Evolutionary conservation across 1,284 basidiomycete species (phyloP).

Genomic region (Trametes pubescens): DNA sequence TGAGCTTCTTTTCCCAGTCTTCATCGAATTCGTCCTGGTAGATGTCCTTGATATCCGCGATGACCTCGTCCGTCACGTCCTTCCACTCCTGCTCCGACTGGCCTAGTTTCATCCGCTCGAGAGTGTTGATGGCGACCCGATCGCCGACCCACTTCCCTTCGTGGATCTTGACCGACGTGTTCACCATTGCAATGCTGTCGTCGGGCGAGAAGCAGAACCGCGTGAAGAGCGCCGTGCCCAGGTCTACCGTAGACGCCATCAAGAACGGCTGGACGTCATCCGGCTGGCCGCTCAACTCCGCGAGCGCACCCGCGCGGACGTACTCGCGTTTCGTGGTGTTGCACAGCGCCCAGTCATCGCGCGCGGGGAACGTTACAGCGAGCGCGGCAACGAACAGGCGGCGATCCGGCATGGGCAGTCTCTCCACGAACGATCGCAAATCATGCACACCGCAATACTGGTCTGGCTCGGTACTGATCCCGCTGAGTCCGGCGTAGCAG

Average conservation of each 20-base stretch:
- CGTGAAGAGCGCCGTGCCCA: conserved; percentile 13
- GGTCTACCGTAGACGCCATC: conserved; percentile 1
- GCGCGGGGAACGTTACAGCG: conserved; percentile 7
- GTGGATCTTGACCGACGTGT: not conserved
- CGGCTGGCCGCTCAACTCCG: conserved; percentile 8
- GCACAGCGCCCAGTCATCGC: conserved; percentile 19
- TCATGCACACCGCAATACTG: not conserved
- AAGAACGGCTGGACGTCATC: conserved; percentile 23
- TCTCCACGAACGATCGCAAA: not conserved
- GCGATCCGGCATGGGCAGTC: not conserved
- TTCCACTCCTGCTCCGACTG: conserved; percentile 4
- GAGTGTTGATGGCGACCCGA: conserved; percentile 15
- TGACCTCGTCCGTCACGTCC: conserved; percentile 18
- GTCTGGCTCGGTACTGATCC: not conserved
- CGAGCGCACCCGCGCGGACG: conserved; percentile 16
- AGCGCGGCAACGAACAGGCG: not conserved
- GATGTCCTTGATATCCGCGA: conserved; percentile 1
- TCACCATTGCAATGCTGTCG: too few species aligned
- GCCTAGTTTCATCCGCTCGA: not conserved
- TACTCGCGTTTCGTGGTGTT: conserved; percentile 17
- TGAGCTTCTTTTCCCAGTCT: not conserved
- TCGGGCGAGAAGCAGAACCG: conserved; percentile 11
- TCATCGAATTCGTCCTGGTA: not conserved
- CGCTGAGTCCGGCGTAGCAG: not conserved
- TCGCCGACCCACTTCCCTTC: conserved; percentile 20